Evolutionary conservation across 2,329 filamentous ascomycete species (phyloP), one percentile per base, ranked within the genome.

Genomic region (Fonsecaea pedrosoi): DNA sequence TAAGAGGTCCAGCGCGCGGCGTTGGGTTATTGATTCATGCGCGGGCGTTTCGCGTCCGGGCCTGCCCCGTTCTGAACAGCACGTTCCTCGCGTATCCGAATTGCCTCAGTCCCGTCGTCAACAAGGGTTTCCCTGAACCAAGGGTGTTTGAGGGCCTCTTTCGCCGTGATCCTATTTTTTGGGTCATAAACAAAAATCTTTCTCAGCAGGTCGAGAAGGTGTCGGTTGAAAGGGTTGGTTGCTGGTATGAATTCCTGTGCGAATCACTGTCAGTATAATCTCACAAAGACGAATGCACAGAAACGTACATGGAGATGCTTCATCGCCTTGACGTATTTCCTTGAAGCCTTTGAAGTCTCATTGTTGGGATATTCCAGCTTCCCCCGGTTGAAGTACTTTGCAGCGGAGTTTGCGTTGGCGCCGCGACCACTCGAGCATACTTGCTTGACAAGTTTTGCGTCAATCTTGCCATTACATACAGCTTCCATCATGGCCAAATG

Each of bases 401-500:
- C 79, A 40, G 86, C 83, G 32, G 83, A 81, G 70, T 86, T 87
- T 54, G 81, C 75, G 75, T 78, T 82, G 70, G 80, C 80, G 50
- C 79, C 76, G 72, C 83, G 74, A 73, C 83, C 75, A 72, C 80
- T 77, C 73, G 82, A 76, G 70, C 81, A 79, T 34, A 87, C 85
- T 65, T 84, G 81, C 70, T 80, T 80, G 62, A 88, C 82, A 32
- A 88, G 77, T 38, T 83, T 82, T 7, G 82, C 75, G 67, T 88
- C 86, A 53, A 88, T 83, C 70, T 83, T 84, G 54, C 80, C 78
- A 48, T 82, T 83, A 73, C 86, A 87, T 8, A 88, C 86, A 10
- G 83, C 82, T 76, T 90, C 87, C 87, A 90, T 90, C 87, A 90
- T 90, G 42, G 87, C 87, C 55, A 90, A 82, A 75, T 90, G 87